These are phyloP conservation scores for Choiromyces venosus DNA, from an alignment of 495 filamentous ascomycete genomes.

Conservation along the genomic window DNA sequence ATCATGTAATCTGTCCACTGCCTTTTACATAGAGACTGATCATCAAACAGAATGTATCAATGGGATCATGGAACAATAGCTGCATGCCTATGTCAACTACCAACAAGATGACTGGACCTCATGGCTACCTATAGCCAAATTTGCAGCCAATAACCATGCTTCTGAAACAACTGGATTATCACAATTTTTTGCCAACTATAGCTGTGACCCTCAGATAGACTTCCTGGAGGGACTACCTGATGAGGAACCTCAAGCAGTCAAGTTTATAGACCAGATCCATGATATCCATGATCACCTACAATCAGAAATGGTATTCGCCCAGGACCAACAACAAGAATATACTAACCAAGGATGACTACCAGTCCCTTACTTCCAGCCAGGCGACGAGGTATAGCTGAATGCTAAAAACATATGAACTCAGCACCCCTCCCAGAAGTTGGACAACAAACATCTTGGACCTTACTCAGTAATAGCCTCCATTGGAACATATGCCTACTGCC, in stretches of 20 bases:
- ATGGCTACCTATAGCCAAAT: slow-evolving; percentile 20
- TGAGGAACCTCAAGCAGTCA: background rate
- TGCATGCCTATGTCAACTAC: slow-evolving; percentile 29
- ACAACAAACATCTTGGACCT: slow-evolving; percentile 2
- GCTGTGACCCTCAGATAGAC: background rate
- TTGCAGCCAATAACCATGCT: too few species aligned
- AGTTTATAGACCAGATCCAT: background rate
- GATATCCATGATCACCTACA: background rate
- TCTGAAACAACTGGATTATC: slow-evolving; percentile 7
- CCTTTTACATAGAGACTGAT: slow-evolving; percentile 29
- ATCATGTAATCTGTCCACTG: background rate
- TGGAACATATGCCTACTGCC: too few species aligned
- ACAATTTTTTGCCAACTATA: slow-evolving; percentile 17
- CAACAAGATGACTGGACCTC: slow-evolving; percentile 38
- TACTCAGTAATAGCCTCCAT: background rate
- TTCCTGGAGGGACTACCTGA: background rate
- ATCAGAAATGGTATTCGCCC: background rate
- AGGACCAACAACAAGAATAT: background rate
- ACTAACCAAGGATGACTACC: background rate
- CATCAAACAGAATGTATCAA: slow-evolving; percentile 38
- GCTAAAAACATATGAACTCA: background rate
- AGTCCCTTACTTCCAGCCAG: background rate
- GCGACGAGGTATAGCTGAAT: background rate
- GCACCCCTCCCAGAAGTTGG: background rate
- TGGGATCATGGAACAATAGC: slow-evolving; percentile 28